Conservation (phyloP, 2,329 filamentous ascomycete species). For the Meredithiella fracta region DNA sequence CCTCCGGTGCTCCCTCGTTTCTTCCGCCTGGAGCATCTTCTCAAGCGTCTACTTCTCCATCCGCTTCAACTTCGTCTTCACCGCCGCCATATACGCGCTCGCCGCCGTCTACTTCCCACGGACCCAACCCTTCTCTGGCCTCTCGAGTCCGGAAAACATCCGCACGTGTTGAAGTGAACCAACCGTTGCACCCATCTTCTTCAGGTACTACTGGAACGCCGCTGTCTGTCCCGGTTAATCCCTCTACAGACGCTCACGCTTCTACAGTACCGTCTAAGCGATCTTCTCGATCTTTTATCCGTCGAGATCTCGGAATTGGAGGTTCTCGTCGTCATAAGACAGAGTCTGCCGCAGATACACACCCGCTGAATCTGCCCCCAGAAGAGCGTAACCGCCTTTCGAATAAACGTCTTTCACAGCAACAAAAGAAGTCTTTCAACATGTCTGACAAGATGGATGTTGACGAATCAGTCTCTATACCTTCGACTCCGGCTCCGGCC, state of each 20-base stretch:
- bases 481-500: slow-evolving; percentile 36
- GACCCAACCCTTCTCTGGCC: slow-evolving; percentile 7
- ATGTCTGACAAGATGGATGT: slow-evolving; percentile 60
- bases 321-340: slow-evolving; percentile 33
- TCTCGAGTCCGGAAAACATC: slow-evolving; percentile 8
- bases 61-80: slow-evolving; percentile 2
- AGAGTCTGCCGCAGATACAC: slow-evolving; percentile 46
- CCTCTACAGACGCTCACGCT: not conserved
- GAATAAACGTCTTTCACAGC: slow-evolving; percentile 10
- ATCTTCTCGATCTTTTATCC: slow-evolving; percentile 24
- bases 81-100: slow-evolving; percentile 12
- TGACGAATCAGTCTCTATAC: slow-evolving; percentile 46
- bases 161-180: slow-evolving; percentile 2
- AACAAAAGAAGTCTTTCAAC: slow-evolving; percentile 19
- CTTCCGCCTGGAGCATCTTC: not conserved
- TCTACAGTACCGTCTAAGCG: slow-evolving; percentile 7
- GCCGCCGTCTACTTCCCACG: slow-evolving; percentile 5
- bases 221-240: not conserved
- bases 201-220: slow-evolving; percentile 1
- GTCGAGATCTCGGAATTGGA: slow-evolving; percentile 31
- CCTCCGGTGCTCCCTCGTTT: slow-evolving; percentile 2
- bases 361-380: slow-evolving; percentile 79
- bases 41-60: not conserved
- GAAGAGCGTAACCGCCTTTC: slow-evolving; percentile 71
- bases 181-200: slow-evolving; percentile 2